phyloP scores from a whole-genome alignment of 2,329 filamentous ascomycete species.

The Onygenales sp. region DNA sequence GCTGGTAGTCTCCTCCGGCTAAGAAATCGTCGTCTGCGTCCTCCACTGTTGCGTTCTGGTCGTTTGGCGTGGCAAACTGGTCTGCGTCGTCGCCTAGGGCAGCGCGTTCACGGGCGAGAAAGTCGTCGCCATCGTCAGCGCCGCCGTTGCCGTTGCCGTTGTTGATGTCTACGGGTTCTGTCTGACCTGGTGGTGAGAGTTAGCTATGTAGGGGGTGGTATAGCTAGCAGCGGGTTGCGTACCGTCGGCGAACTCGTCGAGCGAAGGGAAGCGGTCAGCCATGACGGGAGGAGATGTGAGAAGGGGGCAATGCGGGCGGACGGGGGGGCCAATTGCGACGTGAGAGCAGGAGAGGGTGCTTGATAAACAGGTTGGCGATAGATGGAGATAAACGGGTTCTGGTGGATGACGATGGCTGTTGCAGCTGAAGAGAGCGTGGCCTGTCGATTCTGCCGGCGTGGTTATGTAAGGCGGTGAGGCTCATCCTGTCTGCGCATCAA shows the following conservation, averaged over 20 bases:
- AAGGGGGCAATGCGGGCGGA: conserved; percentile 7
- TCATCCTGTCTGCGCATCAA: background rate
- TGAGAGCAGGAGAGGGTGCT: conserved; percentile 4
- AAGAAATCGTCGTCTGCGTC: conserved; percentile 66
- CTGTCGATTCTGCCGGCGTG: conserved; percentile 1
- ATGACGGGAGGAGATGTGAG: conserved; percentile 33
- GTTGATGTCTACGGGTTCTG: conserved; percentile 21
- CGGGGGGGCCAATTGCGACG: background rate
- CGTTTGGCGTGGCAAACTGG: conserved; percentile 72
- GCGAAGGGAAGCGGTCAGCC: conserved; percentile 69
- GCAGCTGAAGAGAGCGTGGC: background rate
- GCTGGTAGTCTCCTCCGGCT: conserved; percentile 39
- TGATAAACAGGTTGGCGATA: conserved; percentile 3
- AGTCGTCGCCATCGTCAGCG: conserved; percentile 61
- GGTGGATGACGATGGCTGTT: background rate
- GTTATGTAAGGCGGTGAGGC: background rate
- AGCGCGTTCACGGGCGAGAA: conserved; percentile 84
- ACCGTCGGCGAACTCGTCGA: conserved; percentile 65
- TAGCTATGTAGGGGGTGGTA: background rate
- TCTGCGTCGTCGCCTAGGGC: conserved; percentile 85
- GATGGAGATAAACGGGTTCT: background rate
- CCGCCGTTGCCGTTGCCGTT: conserved; percentile 6
- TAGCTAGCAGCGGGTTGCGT: conserved; percentile 20
- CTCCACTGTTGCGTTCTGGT: conserved; percentile 49
- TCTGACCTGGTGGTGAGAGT: background rate